These are phyloP conservation scores for Backusella circina DNA, from an alignment of 192 early-diverging fungal genomes.

Conservation along the genomic window DNA sequence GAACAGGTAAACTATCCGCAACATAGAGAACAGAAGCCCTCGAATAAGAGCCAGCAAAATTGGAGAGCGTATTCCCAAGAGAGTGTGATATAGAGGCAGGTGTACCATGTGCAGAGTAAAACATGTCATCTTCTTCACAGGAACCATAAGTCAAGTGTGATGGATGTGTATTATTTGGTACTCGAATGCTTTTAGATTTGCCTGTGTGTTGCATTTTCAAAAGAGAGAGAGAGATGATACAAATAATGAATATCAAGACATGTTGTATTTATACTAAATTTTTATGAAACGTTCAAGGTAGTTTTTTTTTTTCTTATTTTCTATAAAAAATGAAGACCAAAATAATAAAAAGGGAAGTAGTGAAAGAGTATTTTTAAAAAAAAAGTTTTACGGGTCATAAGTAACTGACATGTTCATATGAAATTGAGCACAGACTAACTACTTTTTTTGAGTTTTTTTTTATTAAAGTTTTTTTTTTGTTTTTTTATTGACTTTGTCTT, in stretches of 20 bases:
- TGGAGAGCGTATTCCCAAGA: not conserved
- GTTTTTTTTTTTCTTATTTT: not conserved
- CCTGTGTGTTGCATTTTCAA: not conserved
- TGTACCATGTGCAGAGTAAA: constrained; percentile 1
- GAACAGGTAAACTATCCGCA: constrained; percentile 18
- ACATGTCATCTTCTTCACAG: constrained; percentile 7
- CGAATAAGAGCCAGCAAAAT: constrained; percentile 30
- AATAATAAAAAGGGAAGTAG: not conserved
- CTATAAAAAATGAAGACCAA: not conserved
- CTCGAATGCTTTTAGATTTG: not conserved
- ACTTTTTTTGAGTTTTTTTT: not conserved
- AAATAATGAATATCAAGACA: not conserved
- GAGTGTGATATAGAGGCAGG: constrained; percentile 6
- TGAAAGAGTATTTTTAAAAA: not conserved
- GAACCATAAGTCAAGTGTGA: constrained; percentile 1
- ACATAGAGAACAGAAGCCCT: constrained; percentile 23
- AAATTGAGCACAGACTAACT: not conserved
- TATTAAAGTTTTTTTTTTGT: not conserved
- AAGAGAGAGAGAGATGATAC: not conserved
- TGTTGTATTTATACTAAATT: not conserved
- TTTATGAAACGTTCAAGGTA: not conserved
- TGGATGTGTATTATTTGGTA: constrained; percentile 9
- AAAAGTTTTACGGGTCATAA: not conserved
- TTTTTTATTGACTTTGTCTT: not conserved
- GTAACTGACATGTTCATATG: not conserved